Evolutionary conservation across 495 filamentous ascomycete genomes (phyloP), one percentile per base, ranked within the genome.

Genomic region (Durotheca rogersii): DNA sequence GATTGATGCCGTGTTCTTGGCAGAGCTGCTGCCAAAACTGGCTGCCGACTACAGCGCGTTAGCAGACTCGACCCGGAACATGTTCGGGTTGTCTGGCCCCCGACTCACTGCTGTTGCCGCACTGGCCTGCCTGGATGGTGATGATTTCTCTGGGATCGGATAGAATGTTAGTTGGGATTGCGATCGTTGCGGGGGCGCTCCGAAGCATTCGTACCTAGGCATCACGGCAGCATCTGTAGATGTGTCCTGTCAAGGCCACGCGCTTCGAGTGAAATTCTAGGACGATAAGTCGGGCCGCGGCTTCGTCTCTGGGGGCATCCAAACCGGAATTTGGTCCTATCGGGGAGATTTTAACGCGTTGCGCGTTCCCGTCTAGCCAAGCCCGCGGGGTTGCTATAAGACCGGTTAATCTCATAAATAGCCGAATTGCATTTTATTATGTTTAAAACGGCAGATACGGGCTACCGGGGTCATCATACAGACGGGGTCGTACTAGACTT

Each of bases 21-120:
- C 93, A 96, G 21, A 96, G 81, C 72, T 95, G 90, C 73, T 95
- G 90, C 90, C 90, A 96, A 70, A 96, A 96, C 70, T 95, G 89
- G 58, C 84, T 86, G 25, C 90, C 90, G 58, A 96, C 90, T 94
- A 60, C 25, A 52, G 7, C 30, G 12, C 19, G 51, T 65, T 39
- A 62, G 60, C 19, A 2, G 20, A 25, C 18, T 35, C 17, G n/a
- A 19, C 11, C 19, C 33, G 29, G 39, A 41, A 57, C 35, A 56
- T 25, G 9, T 35, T 23, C 10, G 41, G 35, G 40, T 11, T 39
- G 36, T 16, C n/a, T n/a, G n/a, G n/a, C n/a, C n/a, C n/a, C n/a
- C n/a, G 17, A 84, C 87, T 75, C 67, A 95, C 90, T 90, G 77
- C 90, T 96, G 71, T 98, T 98, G 79, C 93, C 93, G 81, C 93